A percentile compares a stretch with the other conserved stretches of the same genome.
These are phyloP conservation scores for Chlorella sp. DNA, from an alignment of 139 green algal species.

Conservation along the genomic window DNA sequence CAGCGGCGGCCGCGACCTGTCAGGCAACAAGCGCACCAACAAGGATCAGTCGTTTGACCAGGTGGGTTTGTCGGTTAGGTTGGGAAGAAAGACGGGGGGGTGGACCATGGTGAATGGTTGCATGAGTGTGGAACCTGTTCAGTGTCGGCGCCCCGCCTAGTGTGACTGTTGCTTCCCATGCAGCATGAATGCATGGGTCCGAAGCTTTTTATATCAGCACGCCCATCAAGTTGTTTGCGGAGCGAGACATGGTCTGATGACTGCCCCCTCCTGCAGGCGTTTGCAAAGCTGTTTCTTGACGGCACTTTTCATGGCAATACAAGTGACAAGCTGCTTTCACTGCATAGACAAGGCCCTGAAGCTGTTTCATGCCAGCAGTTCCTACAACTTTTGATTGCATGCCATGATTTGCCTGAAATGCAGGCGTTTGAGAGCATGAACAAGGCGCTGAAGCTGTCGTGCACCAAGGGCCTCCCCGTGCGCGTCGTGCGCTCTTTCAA, in stretches of 20 bases:
- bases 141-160: too few relatives aligned
- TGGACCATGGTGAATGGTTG: not conserved
- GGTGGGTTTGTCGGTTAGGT: not conserved
- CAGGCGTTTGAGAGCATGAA: constrained; percentile 86
- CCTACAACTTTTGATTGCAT: too few relatives aligned
- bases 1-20: constrained; percentile 90
- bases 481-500: constrained; percentile 90
- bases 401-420: too few relatives aligned
- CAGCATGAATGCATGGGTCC: too few relatives aligned
- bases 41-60: constrained; percentile 91
- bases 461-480: constrained; percentile 86
- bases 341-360: too few relatives aligned
- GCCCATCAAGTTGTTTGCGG: not conserved
- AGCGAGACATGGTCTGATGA: not conserved
- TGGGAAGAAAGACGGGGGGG: not conserved
- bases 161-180: too few relatives aligned
- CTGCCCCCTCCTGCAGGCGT: constrained; percentile 44
- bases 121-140: not conserved
- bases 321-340: too few relatives aligned
- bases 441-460: constrained; percentile 88
- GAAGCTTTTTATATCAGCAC: not conserved
- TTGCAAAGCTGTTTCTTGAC: too few relatives aligned
- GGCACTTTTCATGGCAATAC: too few relatives aligned
- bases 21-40: constrained; percentile 96
- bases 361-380: too few relatives aligned